Base-by-base conservation (phyloP, 257 asterid genomes). In the Dorcoceras hygrometricum region DNA sequence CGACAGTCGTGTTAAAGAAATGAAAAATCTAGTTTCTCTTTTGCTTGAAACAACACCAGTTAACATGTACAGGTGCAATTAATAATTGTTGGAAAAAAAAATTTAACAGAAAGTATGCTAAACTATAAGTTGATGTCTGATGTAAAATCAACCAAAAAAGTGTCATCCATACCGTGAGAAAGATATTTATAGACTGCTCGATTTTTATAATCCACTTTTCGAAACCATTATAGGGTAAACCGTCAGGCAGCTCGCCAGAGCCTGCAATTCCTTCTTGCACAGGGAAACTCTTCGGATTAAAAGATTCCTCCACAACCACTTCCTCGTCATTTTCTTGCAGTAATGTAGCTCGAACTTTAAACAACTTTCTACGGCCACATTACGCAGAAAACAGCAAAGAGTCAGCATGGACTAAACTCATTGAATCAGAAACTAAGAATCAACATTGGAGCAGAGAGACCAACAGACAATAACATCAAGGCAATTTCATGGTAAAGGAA, bases 101-200 rank as follows among this genome's bases (percentile, higher is more conserved):
- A 50, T 50, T 58, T 24, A 24, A 26, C 1, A 25, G 25, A 18
- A 58, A 39, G 32, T 28, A 36, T 28, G 46, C 28, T 61, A 29
- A 12, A 48, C 2, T 34, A 39, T 58, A 0, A 32, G 23, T 51
- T 19, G 19, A 34, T 36, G 65, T 22, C 12, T 57, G 53, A 68
- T 70, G 4, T 39, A n/a, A 55, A 36, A 56, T 60, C 65, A 24
- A 23, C 14, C 24, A 23, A 48, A 55, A 31, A n/a, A 68, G 65
- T 19, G 39, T 1, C 34, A 54, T 68, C 51, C 73, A 9, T 86
- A 88, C 97, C 67, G 96, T 94, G 62, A 94, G 95, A 54, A 90
- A 72, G 57, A 90, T 78, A 81, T 94, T 94, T 54, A 88, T 60
- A n/a, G 97, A 90, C 67, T 90, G 99, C 82, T 94, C 99, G 34